Conservation (phyloP, 2,329 filamentous ascomycete species). For the Alternaria gaisen region DNA sequence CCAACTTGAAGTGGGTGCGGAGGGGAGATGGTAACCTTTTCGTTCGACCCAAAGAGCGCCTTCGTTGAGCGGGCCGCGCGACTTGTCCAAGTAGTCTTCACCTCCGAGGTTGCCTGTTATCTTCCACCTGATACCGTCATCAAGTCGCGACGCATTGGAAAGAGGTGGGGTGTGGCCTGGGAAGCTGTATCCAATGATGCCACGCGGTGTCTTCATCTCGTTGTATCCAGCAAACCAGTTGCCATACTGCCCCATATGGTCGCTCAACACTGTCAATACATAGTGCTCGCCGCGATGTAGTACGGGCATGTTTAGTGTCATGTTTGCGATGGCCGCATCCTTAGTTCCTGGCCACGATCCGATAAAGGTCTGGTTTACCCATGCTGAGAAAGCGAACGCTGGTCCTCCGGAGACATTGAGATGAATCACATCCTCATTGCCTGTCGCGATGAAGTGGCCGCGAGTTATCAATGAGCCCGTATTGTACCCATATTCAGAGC, state of each 20-base stretch:
- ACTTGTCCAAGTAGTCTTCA: slow-evolving; percentile 65
- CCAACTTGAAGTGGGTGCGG: slow-evolving; percentile 51
- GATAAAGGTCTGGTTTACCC: slow-evolving; percentile 69
- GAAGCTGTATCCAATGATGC: slow-evolving; percentile 67
- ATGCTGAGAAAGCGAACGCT: slow-evolving; percentile 71
- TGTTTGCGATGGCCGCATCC: slow-evolving; percentile 58
- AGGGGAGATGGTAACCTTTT: slow-evolving; percentile 68
- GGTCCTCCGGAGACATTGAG: slow-evolving; percentile 68
- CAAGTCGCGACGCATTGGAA: slow-evolving; percentile 15
- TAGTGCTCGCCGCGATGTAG: slow-evolving; percentile 63
- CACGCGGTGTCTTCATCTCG: slow-evolving; percentile 67
- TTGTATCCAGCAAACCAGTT: slow-evolving; percentile 62
- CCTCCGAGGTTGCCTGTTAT: slow-evolving; percentile 72
- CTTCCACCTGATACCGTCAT: slow-evolving; percentile 65
- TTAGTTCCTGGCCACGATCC: slow-evolving; percentile 69
- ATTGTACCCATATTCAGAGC: slow-evolving; percentile 76
- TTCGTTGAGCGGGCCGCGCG: slow-evolving; percentile 71
- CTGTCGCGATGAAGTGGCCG: slow-evolving; percentile 71
- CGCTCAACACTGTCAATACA: slow-evolving; percentile 72
- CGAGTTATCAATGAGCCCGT: slow-evolving; percentile 72
- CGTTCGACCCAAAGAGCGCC: slow-evolving; percentile 69
- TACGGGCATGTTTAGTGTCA: slow-evolving; percentile 63
- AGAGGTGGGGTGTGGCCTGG: slow-evolving; percentile 52
- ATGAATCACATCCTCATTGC: slow-evolving; percentile 66
- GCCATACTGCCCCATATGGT: slow-evolving; percentile 75